These are phyloP conservation scores for Plasmodium yoelii DNA, from an alignment of 169 alveolate species.

Conservation along the genomic window DNA sequence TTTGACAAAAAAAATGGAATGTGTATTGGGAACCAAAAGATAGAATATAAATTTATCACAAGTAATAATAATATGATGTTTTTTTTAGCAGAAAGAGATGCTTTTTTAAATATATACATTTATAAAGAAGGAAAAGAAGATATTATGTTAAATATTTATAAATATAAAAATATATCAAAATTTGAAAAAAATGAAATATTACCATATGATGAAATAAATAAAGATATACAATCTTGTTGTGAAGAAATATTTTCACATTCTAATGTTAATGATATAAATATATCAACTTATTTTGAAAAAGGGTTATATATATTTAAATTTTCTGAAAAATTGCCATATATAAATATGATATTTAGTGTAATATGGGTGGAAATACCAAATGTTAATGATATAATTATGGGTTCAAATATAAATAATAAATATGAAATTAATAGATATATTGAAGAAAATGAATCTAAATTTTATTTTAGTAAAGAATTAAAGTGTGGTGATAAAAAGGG, in stretches of 20 bases:
- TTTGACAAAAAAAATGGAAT: too few species aligned
- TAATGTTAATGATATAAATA: slow-evolving; percentile 10
- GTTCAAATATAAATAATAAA: background rate
- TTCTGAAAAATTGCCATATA: slow-evolving; percentile 4
- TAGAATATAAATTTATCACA: slow-evolving; percentile 3
- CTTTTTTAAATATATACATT: slow-evolving; percentile 33
- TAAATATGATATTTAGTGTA: slow-evolving; percentile 13
- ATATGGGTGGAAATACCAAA: background rate
- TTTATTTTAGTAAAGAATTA: slow-evolving; percentile 22
- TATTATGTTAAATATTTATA: slow-evolving; percentile 17
- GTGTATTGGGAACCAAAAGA: background rate
- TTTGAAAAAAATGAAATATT: slow-evolving; percentile 3
- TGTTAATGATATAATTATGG: background rate
- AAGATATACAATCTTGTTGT: background rate
- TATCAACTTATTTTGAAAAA: slow-evolving; percentile 23
- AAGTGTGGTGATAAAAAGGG: background rate
- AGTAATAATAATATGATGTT: slow-evolving; percentile 14
- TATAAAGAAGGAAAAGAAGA: background rate
- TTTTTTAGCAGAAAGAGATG: slow-evolving; percentile 2
- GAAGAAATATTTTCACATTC: background rate
- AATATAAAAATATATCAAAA: background rate
- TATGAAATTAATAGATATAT: background rate
- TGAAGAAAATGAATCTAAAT: slow-evolving; percentile 1
- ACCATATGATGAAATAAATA: slow-evolving; percentile 15
- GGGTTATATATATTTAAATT: slow-evolving; percentile 50